Evolutionary conservation across 225 moss, liverwort and hornwort species (phyloP).

Genomic region (Physcomitrellopsis africana): DNA sequence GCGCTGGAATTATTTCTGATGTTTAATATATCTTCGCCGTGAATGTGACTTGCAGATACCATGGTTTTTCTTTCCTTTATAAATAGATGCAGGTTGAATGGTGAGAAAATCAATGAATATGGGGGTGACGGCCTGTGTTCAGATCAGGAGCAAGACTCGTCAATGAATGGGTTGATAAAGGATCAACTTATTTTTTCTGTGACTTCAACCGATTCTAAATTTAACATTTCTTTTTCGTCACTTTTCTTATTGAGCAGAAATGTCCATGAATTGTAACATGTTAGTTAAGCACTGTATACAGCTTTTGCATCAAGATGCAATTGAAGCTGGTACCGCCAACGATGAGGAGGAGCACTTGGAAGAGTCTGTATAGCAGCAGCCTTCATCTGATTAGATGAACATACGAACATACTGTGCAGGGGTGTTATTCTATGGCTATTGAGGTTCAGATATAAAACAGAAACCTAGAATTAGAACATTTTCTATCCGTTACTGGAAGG

Average conservation of each 20-base stretch:
- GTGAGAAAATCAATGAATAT: constrained; percentile 6
- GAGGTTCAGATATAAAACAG: not conserved
- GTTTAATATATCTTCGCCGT: constrained; percentile 11
- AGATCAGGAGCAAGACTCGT: not conserved
- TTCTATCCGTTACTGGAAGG: not conserved
- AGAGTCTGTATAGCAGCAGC: constrained; percentile 14
- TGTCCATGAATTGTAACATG: constrained; percentile 10
- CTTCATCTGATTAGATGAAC: constrained; percentile 15
- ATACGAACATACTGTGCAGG: constrained; percentile 7
- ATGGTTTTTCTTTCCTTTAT: constrained; percentile 17
- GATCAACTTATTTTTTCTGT: constrained; percentile 6
- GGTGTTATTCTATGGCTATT: constrained; percentile 6
- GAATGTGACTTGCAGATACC: constrained; percentile 16
- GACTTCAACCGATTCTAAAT: constrained; percentile 12
- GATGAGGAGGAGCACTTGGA: not conserved
- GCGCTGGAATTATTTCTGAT: constrained; percentile 11
- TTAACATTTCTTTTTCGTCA: not conserved
- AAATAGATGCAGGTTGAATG: constrained; percentile 1
- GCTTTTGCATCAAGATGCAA: not conserved
- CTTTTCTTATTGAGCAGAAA: not conserved
- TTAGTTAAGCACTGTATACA: not conserved
- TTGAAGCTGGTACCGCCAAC: not conserved
- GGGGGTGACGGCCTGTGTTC: constrained; percentile 14
- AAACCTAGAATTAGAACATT: not conserved
- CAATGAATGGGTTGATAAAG: constrained; percentile 11